Conservation (phyloP, 1,284 basidiomycete genomes). For the Cryptococcus sp. region DNA sequence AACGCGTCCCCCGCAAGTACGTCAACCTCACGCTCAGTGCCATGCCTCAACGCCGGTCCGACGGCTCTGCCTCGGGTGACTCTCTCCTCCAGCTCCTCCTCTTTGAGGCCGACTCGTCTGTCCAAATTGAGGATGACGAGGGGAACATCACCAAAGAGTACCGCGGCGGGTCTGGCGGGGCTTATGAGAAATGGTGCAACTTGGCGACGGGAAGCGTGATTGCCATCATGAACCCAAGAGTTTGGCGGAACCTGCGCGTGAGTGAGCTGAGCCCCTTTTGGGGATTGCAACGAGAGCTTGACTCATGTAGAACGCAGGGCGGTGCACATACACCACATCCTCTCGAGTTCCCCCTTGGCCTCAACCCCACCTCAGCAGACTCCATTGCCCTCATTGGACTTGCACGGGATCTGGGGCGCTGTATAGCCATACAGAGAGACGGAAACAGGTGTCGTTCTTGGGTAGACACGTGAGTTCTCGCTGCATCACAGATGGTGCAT, state of each 20-base stretch:
- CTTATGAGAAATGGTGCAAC: conserved; percentile 78
- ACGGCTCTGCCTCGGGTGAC: conserved; percentile 59
- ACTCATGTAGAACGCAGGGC: conserved; percentile 13
- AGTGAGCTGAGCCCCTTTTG: conserved; percentile 28
- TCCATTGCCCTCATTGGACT: conserved; percentile 81
- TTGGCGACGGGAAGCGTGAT: conserved; percentile 83
- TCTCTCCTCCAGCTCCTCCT: conserved; percentile 76
- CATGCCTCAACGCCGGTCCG: conserved; percentile 52
- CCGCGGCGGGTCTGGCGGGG: conserved; percentile 82
- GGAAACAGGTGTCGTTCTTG: conserved; percentile 77
- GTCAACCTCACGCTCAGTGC: conserved; percentile 73
- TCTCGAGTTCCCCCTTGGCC: conserved; percentile 72
- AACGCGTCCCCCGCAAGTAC: conserved; percentile 58
- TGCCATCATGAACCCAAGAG: conserved; percentile 80
- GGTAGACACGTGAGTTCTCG: conserved; percentile 71
- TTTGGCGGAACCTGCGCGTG: conserved; percentile 80
- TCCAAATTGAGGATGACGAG: conserved; percentile 52
- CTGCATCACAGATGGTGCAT: background rate
- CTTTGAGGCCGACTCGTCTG: conserved; percentile 73
- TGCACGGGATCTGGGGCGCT: conserved; percentile 80
- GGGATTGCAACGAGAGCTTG: background rate
- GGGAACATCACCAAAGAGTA: conserved; percentile 61
- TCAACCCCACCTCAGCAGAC: conserved; percentile 76
- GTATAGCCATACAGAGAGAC: conserved; percentile 69
- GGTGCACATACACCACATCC: conserved; percentile 59